These are phyloP conservation scores for Tetraselmis chui DNA, from an alignment of 139 green algal species.

Conservation along the genomic window DNA sequence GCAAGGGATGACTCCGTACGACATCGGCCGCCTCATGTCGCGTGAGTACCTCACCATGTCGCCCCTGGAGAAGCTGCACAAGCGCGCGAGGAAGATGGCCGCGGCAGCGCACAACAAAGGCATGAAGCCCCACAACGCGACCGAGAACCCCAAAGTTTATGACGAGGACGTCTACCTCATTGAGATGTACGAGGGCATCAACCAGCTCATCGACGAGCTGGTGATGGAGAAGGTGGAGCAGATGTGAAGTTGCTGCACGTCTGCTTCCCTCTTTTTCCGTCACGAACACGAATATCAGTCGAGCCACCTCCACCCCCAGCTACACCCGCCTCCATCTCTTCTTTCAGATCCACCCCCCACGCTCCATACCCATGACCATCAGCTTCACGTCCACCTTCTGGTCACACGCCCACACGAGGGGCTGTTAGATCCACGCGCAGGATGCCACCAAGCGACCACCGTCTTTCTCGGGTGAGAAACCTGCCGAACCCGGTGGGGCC, in stretches of 20 bases:
- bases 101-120: background rate
- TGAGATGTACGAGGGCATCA: background rate
- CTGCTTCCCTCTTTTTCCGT: too few species aligned
- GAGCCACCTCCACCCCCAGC: too few species aligned
- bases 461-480: too few species aligned
- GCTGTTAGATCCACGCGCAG: too few species aligned
- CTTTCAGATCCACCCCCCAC: too few species aligned
- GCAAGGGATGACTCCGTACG: conserved; percentile 30
- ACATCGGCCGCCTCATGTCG: conserved; percentile 42
- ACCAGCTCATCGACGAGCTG: conserved; percentile 18
- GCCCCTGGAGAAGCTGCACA: conserved; percentile 42
- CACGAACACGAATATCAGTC: too few species aligned
- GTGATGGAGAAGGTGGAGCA: conserved; percentile 28
- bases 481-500: too few species aligned
- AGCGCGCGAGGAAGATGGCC: conserved; percentile 16
- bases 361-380: too few species aligned
- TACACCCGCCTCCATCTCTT: too few species aligned
- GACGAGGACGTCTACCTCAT: conserved; percentile 25
- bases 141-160: background rate
- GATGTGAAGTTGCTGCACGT: background rate
- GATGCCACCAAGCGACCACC: too few species aligned
- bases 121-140: background rate
- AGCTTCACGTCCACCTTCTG: too few species aligned
- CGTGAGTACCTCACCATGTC: conserved; percentile 28
- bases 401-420: too few species aligned